Base-by-base conservation (phyloP, 257 asterid genomes). In the Przewalskia tangutica region DNA sequence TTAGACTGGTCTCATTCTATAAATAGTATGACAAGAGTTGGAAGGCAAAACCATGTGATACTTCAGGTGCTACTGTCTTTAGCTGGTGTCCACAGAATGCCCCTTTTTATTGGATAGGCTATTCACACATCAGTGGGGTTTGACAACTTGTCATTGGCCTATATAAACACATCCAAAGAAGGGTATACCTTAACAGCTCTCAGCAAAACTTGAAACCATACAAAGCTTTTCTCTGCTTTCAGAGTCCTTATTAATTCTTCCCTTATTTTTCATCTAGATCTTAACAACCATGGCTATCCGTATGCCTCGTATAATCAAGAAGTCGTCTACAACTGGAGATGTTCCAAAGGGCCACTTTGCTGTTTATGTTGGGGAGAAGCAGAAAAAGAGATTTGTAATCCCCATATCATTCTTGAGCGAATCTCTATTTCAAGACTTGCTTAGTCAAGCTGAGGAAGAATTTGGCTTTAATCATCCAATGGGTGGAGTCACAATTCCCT, bases 401-500 rank as follows among this genome's bases (percentile, higher is more conserved):
- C 85, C 88, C 8, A 62, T 89, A 8, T 73, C 86, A 13, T 85
- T 84, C 81, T 81, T 89, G 84, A 90, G 90, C 54, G 84, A 87
- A 38, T 84, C 88, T 81, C 77, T 53, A 2, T 89, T 91, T 65
- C 93, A 85, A 73, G 89, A 87, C 13, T 58, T 91, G 66, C 44
- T 91, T 36, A 42, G 60, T 5, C 88, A 71, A 55, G 89, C 89
- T 2, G 91, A 89, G 58, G 82, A 76, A 80, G 87, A 84, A 79
- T 81, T 77, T 55, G 85, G 93, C 6, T 89, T 82, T 59, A 36
- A 86, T 70, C 92, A 88, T 84, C 93, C 91, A 2, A 88, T 88
- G 90, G 94, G 93, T 1, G 92, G 93, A 42, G 85, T 89, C 5
- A 89, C 91, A 6, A 85, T 90, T 27, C 93, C 92, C 8, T 90